Base-by-base conservation (phyloP, 2,329 filamentous ascomycete species). In the Gaeumannomyces tritici region DNA sequence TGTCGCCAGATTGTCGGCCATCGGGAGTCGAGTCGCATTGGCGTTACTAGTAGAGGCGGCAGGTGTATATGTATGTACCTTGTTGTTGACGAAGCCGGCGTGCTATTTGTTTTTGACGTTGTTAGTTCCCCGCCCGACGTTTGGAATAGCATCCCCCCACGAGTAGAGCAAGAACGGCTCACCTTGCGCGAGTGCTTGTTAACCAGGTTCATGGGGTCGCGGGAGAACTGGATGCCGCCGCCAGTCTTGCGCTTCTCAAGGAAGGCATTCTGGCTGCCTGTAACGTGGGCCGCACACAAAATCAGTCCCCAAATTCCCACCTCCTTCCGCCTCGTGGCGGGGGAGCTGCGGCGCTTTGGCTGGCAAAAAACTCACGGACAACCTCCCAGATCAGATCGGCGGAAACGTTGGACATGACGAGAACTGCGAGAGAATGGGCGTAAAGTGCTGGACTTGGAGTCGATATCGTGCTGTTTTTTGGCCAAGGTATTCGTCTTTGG, bases 181-280 rank as follows among this genome's bases (percentile, higher is more conserved):
- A 95, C 91, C 88, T 96, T 98, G 82, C 91, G 89, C 72, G 85
- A 88, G 84, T 96, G 89, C 80, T 88, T 83, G 89, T 97, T 98
- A 77, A 81, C 84, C 79, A 98, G 80, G 87, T 98, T 99, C 70
- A 97, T 81, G 73, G 93, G 91, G 77, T 98, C 93, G 72, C 90
- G 89, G 71, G 93, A 98, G 85, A 99, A 92, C 80, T 90, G 89
- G 71, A 89, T 83, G 77, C 90, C 89, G 74, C 90, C 92, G 73
- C 83, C 83, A 72, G 80, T 79, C 76, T 86, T 88, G 82, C 91
- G 89, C 89, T 96, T 96, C 77, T 93, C 90, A 76, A 96, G 88
- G 86, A 83, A 96, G 76, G 91, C 81, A 83, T 96, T 96, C 82
- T 91, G 87, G 82, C 80, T 81, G 81, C 92, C 93, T 97, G 74